Base-by-base conservation (phyloP, 306 rosid genomes). In the Canavalia ensiformis region DNA sequence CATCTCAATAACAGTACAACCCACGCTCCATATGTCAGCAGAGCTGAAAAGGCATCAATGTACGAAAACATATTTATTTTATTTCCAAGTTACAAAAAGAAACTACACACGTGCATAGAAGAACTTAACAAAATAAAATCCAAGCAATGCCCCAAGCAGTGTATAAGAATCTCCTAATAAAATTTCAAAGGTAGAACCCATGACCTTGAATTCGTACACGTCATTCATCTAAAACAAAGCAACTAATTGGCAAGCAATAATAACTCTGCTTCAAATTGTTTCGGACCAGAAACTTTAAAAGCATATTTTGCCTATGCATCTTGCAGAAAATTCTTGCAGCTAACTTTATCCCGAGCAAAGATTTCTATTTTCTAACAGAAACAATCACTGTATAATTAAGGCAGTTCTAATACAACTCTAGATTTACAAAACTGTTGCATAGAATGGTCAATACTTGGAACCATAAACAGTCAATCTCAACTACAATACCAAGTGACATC, bases 21-120 rank as follows among this genome's bases (percentile, higher is more conserved):
- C 99, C 81, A 96, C 99, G 2, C 99, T 94, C 99, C 99, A 96
- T 87, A 96, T 96, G 84, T 96, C 99, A 76, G 99, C 99, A 87
- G 99, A 94, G 85, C 99, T 96, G 80, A 82, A 86, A 60, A 79
- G 72, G 63, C 76, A 64, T 80, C 65, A 77, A 18, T 50, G 56
- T 56, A 70, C 31, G 33, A 52, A 65, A 83, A 74, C 74, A 84
- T 75, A 47, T 44, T 66, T 57, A 42, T 56, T 66, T 79, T 83
- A 60, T 72, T 55, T 47, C 74, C 50, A 84, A 88, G 33, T 82
- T 56, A 18, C 29, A 33, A 54, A 55, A 71, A 18, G 55, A 62
- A 12, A 30, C 6, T 33, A 35, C 76, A 29, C 46, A 68, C 42
- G 28, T 44, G 31, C 42, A 25, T 46, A 67, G 13, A 30, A 51